These are phyloP conservation scores for Meyerozyma athensensis DNA, from an alignment of 1,139 yeast genomes.

Conservation along the genomic window DNA sequence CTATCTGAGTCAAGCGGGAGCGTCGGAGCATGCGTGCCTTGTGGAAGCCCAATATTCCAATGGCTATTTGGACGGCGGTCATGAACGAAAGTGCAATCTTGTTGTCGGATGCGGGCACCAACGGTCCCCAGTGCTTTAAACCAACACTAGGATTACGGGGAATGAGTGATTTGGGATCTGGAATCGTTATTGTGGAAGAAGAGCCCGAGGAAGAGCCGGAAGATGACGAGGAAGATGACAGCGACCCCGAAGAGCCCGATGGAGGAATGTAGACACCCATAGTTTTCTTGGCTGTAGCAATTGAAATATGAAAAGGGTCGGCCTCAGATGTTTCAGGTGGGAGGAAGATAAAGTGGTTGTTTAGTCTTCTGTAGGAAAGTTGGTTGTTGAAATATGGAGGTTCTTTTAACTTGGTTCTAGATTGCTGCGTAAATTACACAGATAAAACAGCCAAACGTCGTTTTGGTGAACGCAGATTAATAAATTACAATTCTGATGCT, in stretches of 20 bases:
- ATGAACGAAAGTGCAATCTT: slow-evolving; percentile 43
- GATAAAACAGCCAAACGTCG: too few species aligned
- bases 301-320: not conserved
- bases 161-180: slow-evolving; percentile 20
- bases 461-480: too few species aligned
- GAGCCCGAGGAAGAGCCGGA: slow-evolving; percentile 8
- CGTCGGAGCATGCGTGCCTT: slow-evolving; percentile 16
- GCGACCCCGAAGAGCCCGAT: slow-evolving; percentile 14
- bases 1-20: slow-evolving; percentile 12
- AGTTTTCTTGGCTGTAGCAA: slow-evolving; percentile 3
- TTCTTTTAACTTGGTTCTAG: too few species aligned
- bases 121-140: slow-evolving; percentile 54
- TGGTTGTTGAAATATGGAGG: too few species aligned
- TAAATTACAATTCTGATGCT: too few species aligned
- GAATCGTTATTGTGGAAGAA: slow-evolving; percentile 16
- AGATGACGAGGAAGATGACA: slow-evolving; percentile 2
- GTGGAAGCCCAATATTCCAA: slow-evolving; percentile 34
- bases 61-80: slow-evolving; percentile 42
- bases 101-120: slow-evolving; percentile 62
- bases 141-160: slow-evolving; percentile 53
- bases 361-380: too few species aligned
- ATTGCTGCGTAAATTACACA: too few species aligned
- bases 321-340: too few species aligned
- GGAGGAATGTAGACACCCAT: slow-evolving; percentile 19
- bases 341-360: too few species aligned